Evolutionary conservation across 2,329 filamentous ascomycete genomes (phyloP).

Genomic region (Botrytis byssoidea): DNA sequence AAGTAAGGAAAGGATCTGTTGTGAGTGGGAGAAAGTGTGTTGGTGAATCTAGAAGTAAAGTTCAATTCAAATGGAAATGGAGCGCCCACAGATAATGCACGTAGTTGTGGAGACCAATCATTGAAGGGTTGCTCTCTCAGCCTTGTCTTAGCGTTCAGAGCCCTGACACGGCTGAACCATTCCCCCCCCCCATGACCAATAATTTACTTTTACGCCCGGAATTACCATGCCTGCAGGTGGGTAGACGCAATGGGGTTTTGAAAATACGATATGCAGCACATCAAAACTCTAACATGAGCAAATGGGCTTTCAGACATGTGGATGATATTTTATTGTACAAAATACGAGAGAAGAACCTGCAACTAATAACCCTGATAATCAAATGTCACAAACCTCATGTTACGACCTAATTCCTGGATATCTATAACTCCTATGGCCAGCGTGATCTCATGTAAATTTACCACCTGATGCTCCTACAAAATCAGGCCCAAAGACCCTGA

Average conservation of each 20-base stretch:
- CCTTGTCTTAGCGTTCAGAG: neutral
- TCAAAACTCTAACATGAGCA: neutral
- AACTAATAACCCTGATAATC: neutral
- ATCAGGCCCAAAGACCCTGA: neutral
- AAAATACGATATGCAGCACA: neutral
- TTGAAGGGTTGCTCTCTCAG: neutral
- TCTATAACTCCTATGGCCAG: slow-evolving; percentile 10
- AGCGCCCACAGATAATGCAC: slow-evolving; percentile 7
- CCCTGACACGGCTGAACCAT: neutral
- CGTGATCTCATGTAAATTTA: neutral
- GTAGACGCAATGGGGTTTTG: neutral
- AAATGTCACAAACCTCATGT: neutral
- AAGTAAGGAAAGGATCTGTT: neutral
- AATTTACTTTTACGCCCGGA: neutral
- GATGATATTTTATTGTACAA: neutral
- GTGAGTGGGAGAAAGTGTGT: neutral
- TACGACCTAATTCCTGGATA: neutral
- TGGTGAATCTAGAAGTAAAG: slow-evolving; percentile 9
- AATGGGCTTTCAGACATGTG: neutral
- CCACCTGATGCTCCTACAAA: neutral
- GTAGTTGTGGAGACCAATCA: neutral
- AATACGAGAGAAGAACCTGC: neutral
- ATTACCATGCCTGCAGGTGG: neutral
- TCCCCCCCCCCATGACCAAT: neutral
- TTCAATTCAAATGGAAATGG: neutral